phyloP scores from a whole-genome alignment of 768 basidiomycete genomes.

The Amanita inopinata region DNA sequence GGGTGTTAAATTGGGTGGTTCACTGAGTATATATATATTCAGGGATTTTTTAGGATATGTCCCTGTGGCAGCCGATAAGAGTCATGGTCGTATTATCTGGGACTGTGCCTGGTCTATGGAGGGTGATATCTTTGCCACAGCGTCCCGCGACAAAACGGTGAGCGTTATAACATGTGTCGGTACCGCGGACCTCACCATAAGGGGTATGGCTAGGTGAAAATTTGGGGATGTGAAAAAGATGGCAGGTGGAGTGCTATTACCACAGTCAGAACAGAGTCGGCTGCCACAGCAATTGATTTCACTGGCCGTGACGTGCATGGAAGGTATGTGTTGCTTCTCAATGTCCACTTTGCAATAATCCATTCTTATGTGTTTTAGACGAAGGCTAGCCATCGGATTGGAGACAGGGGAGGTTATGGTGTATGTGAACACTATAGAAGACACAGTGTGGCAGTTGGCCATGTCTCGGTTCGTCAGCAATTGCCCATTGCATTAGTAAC shows the following conservation, averaged over 20 bases:
- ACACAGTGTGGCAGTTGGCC: constrained; percentile 1
- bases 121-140: constrained; percentile 79
- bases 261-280: constrained; percentile 62
- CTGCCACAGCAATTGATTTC: constrained; percentile 77
- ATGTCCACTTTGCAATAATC: background rate
- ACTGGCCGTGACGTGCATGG: constrained; percentile 19
- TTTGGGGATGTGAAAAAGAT: constrained; percentile 50
- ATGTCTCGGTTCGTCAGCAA: background rate
- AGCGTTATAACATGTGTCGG: constrained; percentile 13
- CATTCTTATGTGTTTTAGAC: constrained; percentile 20
- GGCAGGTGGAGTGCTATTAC: constrained; percentile 45
- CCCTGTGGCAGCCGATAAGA: constrained; percentile 63
- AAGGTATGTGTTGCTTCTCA: constrained; percentile 27
- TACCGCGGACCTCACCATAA: background rate
- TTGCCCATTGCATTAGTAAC: constrained; percentile 4
- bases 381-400: constrained; percentile 70
- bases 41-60: constrained; percentile 42
- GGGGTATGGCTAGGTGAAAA: constrained; percentile 50
- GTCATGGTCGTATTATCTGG: constrained; percentile 92
- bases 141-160: constrained; percentile 92
- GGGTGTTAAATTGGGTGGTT: constrained; percentile 11
- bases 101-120: constrained; percentile 83
- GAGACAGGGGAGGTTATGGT: constrained; percentile 74
- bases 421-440: constrained; percentile 29
- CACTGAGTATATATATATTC: background rate